Percentiles rank a stretch among this genome's conserved stretches.
phyloP scores from a whole-genome alignment of 192 early-diverging fungal species.

The Coemansia sp. region DNA sequence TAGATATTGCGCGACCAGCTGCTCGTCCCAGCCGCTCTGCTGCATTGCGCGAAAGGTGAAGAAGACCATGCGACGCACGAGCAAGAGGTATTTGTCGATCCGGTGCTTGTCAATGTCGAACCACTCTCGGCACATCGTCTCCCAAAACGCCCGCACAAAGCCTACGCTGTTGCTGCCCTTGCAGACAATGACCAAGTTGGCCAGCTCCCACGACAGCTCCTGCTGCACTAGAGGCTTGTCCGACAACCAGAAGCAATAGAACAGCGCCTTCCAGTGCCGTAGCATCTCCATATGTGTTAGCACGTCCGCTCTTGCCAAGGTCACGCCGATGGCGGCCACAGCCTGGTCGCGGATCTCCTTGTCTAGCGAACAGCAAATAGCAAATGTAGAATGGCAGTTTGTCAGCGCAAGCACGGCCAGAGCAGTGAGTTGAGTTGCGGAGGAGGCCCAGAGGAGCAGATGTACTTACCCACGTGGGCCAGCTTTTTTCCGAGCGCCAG shows the following conservation, averaged over 20 bases:
- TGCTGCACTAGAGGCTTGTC: constrained; percentile 94
- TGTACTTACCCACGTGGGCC: constrained; percentile 39
- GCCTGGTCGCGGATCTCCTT: constrained; percentile 52
- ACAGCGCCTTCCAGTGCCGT: constrained; percentile 92
- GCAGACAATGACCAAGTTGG: constrained; percentile 46
- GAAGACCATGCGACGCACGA: constrained; percentile 47
- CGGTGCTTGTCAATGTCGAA: constrained; percentile 54
- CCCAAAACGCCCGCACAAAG: constrained; percentile 55
- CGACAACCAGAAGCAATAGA: constrained; percentile 97
- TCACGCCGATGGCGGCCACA: constrained; percentile 14
- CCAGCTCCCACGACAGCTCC: constrained; percentile 81
- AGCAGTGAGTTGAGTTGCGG: not conserved
- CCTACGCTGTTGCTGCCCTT: constrained; percentile 26
- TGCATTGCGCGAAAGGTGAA: constrained; percentile 38
- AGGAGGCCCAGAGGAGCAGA: not conserved
- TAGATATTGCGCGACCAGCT: constrained; percentile 26
- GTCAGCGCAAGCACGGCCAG: not conserved
- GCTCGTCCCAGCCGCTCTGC: constrained; percentile 38
- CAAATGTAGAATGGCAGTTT: not conserved
- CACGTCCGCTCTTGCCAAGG: constrained; percentile 30
- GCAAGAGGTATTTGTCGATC: constrained; percentile 52
- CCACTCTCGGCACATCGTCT: constrained; percentile 56
- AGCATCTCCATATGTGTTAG: constrained; percentile 68
- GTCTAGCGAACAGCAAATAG: constrained; percentile 15
- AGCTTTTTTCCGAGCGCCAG: constrained; percentile 48